Percentiles rank a stretch among this genome's conserved stretches.
Conservation (phyloP, 192 early-diverging fungal genomes). For the Spizellomyces sp. region DNA sequence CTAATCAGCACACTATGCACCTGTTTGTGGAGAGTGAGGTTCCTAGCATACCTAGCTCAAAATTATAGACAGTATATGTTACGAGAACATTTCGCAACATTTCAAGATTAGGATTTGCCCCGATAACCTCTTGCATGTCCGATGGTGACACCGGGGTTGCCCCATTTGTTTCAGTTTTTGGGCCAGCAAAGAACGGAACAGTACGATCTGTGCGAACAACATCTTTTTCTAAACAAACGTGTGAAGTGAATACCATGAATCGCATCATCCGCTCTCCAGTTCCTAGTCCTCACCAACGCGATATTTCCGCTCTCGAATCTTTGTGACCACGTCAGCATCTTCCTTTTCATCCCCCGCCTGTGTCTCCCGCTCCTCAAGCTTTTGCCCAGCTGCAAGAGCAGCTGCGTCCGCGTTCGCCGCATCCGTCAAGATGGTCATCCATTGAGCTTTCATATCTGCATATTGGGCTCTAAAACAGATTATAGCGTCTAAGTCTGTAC, state of each 20-base stretch:
- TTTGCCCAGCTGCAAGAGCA: background rate
- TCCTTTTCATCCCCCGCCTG: slow-evolving; percentile 53
- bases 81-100: slow-evolving; percentile 89
- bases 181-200: slow-evolving; percentile 69
- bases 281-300: slow-evolving; percentile 44
- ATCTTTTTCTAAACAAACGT: slow-evolving; percentile 78
- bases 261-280: background rate
- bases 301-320: slow-evolving; percentile 55
- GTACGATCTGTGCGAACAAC: slow-evolving; percentile 94
- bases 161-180: slow-evolving; percentile 41
- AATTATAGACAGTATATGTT: slow-evolving; percentile 89
- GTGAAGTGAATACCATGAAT: background rate
- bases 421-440: slow-evolving; percentile 48
- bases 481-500: background rate
- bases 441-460: slow-evolving; percentile 46
- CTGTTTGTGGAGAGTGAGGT: background rate
- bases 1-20: background rate
- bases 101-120: slow-evolving; percentile 78
- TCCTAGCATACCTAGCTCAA: slow-evolving; percentile 56
- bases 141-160: slow-evolving; percentile 46
- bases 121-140: slow-evolving; percentile 38
- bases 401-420: slow-evolving; percentile 22
- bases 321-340: slow-evolving; percentile 54
- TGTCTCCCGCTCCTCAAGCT: background rate
- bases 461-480: slow-evolving; percentile 26